Percentiles rank a stretch among this genome's conserved stretches.
These are phyloP conservation scores for Paramecium sonneborni DNA, from an alignment of 73 alveolate genomes.

Conservation along the genomic window DNA sequence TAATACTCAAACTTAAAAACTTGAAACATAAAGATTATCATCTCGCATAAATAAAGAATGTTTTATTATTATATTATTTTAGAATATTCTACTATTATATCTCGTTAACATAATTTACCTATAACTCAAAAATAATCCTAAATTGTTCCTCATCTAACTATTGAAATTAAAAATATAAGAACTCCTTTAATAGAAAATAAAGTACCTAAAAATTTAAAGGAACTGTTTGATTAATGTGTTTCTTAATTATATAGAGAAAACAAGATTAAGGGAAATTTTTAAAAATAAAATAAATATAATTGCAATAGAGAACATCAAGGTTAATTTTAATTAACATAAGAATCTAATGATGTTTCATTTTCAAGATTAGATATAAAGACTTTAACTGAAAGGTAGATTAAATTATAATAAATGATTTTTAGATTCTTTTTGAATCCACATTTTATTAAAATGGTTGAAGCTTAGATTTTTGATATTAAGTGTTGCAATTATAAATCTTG, in stretches of 20 bases:
- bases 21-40: neutral
- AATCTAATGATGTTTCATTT: neutral
- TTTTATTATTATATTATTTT: neutral
- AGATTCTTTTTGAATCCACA: constrained; percentile 36
- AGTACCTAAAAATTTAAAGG: neutral
- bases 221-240: constrained; percentile 9
- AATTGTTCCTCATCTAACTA: neutral
- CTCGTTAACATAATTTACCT: neutral
- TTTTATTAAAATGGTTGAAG: constrained; percentile 49
- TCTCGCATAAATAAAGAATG: neutral
- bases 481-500: neutral
- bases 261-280: neutral
- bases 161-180: neutral
- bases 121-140: neutral
- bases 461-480: constrained; percentile 5
- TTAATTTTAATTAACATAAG: neutral
- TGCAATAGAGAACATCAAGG: neutral
- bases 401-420: neutral
- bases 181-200: constrained; percentile 24
- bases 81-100: neutral
- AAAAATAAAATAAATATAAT: neutral
- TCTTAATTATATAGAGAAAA: neutral
- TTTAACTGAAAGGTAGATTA: neutral
- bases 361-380: neutral
- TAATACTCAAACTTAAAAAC: neutral